Evolutionary conservation across 495 filamentous ascomycete species (phyloP), one percentile per base, ranked within the genome.

Genomic region (Hypoxylon lenormandii): DNA sequence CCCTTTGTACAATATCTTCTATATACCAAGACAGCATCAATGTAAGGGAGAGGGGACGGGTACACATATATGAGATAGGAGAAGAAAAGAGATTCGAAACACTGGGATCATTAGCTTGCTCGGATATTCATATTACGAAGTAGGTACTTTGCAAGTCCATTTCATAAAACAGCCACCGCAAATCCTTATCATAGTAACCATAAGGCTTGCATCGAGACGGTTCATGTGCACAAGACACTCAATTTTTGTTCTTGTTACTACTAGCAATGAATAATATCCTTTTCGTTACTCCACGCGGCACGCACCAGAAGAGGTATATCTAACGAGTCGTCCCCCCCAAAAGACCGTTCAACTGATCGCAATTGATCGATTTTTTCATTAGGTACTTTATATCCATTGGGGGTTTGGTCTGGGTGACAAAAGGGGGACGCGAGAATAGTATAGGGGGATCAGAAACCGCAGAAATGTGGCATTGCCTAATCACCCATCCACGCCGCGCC

Each of bases 291-390:
- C 62, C 61, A 60, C 56, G 66, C 55, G 50, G 68, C 64, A 28
- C 40, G 71, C 73, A 71, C 70, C 70, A 8, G 56, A 69, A 75
- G 64, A 75, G 70, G 67, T 73, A 73, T 73, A 75, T 71, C 64
- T 75, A 75, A 75, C 70, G 56, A 60, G 68, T 43, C 52, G 55
- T 58, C 63, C 40, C 56, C 54, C 61, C 66, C 64, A 38, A 57
- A 53, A 57, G 70, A 66, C 61, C 66, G 40, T 67, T 64, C 60
- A 66, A 70, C 49, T 66, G 69, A 65, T 52, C 73, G 45, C 5
- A 16, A 18, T 50, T 56, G 70, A 70, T 66, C 60, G 60, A 70
- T 23, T 45, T 69, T 3, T 59, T 70, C 57, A 70, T 74, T 74
- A 70, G 42, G 48, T 66, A 66, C 54, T 54, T 61, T 67, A 73